Base-by-base conservation (phyloP, 2,329 filamentous ascomycete genomes). In the Pyrenophora teres region DNA sequence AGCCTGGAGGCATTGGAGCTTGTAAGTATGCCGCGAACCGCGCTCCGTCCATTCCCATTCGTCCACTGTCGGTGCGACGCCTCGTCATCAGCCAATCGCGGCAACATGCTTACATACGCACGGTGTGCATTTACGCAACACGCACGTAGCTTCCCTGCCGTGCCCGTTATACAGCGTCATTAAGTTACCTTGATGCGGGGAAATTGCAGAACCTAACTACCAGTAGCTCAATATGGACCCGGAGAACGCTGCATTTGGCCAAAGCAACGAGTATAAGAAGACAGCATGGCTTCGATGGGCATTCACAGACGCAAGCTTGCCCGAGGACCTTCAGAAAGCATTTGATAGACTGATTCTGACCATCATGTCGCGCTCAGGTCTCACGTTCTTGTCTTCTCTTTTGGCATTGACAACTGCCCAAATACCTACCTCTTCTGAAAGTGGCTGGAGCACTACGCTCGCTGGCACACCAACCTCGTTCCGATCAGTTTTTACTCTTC, bases 401-500 rank as follows among this genome's bases (percentile, higher is more conserved):
- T 54, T 67, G 25, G 53, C 58, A n/a, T 60, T 66, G 43, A 56
- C 63, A n/a, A 23, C 52, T 42, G 67, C 60, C 19, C 60, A 66
- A 25, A 40, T 53, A n/a, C 52, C 65, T 15, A 57, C 54, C 9
- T 57, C 67, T 2, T 57, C 60, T 13, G 50, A 59, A 8, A 52
- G 53, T 15, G 60, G 63, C 16, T 62, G 52, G 41, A 64, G 62
- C 25, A 63, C 60, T 3, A 67, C 60, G 6, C 60, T 69, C 13
- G 52, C 55, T 44, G 67, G 66, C 33, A 66, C 68, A n/a, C 58
- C 67, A 3, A 72, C 68, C 1, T 57, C 62, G 0, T 72, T 69
- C 41, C 60, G 64, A 13, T 52, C 68, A 4, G 56, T 65, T 16
- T 75, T 74, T 46, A 75, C 73, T 1, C 70, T 76, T 38, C 73